These are phyloP conservation scores for Rubia yunnanensis DNA, from an alignment of 257 asterid genomes.

Conservation along the genomic window DNA sequence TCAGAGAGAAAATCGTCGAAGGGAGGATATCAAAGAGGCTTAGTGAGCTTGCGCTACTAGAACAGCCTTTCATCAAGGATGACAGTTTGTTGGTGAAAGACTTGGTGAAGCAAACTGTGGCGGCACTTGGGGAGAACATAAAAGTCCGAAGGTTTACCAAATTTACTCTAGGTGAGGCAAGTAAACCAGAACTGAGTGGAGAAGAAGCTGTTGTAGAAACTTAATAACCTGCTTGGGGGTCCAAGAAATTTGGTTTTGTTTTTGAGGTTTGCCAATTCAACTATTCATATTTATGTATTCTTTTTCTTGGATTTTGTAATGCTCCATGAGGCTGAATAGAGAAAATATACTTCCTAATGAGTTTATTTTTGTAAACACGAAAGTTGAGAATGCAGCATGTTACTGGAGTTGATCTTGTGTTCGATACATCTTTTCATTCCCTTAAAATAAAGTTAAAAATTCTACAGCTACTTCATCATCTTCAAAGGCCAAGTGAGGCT, in stretches of 20 bases:
- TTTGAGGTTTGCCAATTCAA: not conserved
- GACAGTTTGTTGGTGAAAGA: slow-evolving; percentile 75
- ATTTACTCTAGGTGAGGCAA: slow-evolving; percentile 69
- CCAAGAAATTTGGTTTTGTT: not conserved
- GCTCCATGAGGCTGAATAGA: not conserved
- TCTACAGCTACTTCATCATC: not conserved
- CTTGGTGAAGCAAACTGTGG: slow-evolving; percentile 88
- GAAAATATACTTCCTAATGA: not conserved
- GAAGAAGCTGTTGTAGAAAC: slow-evolving; percentile 15
- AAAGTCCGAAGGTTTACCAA: slow-evolving; percentile 75
- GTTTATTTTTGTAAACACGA: not conserved
- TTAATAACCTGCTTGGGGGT: not conserved
- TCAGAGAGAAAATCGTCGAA: slow-evolving; percentile 77
- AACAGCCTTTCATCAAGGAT: slow-evolving; percentile 69
- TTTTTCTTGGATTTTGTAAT: slow-evolving; percentile 5
- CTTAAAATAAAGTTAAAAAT: not conserved
- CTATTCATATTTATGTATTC: slow-evolving; percentile 1
- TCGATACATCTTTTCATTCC: not conserved
- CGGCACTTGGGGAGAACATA: slow-evolving; percentile 83
- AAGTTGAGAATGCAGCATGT: slow-evolving; percentile 1
- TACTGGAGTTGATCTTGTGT: not conserved
- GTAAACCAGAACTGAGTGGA: slow-evolving; percentile 17
- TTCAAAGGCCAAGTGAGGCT: not conserved
- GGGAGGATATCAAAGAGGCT: slow-evolving; percentile 92
- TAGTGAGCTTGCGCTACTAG: slow-evolving; percentile 74